phyloP scores from a whole-genome alignment of 2,329 filamentous ascomycete genomes.

The Trichoderma afroharzianum region DNA sequence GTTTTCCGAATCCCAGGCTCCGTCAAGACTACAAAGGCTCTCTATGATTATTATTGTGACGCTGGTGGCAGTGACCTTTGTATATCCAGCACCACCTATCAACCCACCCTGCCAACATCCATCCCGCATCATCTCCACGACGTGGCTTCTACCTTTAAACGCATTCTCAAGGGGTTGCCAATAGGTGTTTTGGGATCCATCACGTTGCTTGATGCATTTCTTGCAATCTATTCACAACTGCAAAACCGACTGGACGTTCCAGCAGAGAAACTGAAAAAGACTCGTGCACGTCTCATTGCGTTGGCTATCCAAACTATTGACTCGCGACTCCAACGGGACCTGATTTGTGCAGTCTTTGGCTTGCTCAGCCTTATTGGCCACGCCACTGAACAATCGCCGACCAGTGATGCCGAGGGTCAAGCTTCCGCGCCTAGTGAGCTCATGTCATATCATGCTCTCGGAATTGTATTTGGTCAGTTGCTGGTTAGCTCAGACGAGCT shows the following conservation, averaged over 20 bases:
- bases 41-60: constrained; percentile 62
- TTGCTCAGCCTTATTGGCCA: constrained; percentile 59
- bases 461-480: constrained; percentile 63
- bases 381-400: constrained; percentile 50
- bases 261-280: constrained; percentile 51
- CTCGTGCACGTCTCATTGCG: constrained; percentile 63
- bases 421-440: constrained; percentile 54
- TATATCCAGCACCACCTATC: constrained; percentile 56
- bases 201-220: constrained; percentile 57
- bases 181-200: constrained; percentile 64
- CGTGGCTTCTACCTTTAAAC: constrained; percentile 65
- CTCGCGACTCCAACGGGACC: constrained; percentile 57
- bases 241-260: constrained; percentile 49
- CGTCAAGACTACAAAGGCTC: constrained; percentile 48
- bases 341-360: constrained; percentile 66
- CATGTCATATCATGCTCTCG: constrained; percentile 62
- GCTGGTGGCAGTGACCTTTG: constrained; percentile 45
- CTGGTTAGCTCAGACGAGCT: constrained; percentile 54
- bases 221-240: constrained; percentile 57
- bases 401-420: constrained; percentile 49
- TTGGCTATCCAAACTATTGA: constrained; percentile 57
- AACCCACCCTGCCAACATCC: constrained; percentile 56
- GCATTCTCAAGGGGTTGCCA: constrained; percentile 58
- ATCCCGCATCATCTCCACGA: constrained; percentile 60
- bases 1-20: constrained; percentile 64